Evolutionary conservation across 225 moss, liverwort and hornwort genomes (phyloP).

Genomic region (Rhytidiadelphus loreus): DNA sequence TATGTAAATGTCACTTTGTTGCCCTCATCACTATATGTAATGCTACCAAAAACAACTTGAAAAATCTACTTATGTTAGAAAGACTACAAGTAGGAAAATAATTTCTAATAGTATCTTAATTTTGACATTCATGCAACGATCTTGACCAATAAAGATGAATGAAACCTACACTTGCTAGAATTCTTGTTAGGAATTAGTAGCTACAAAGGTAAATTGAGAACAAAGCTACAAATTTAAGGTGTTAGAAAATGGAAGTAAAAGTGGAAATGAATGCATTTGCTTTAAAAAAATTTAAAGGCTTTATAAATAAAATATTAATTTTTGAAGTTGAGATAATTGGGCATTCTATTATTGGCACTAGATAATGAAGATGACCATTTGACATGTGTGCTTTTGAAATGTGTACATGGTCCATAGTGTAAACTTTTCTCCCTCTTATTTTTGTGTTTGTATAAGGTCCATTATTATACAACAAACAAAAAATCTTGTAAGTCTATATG

Average conservation of each 20-base stretch:
- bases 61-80: background rate
- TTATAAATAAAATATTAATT: background rate
- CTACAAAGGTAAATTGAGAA: background rate
- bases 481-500: background rate
- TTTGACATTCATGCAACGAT: background rate
- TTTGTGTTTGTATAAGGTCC: background rate
- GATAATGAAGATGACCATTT: background rate
- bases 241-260: background rate
- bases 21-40: background rate
- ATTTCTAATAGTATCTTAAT: background rate
- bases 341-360: background rate
- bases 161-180: background rate
- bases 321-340: background rate
- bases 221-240: too few species aligned
- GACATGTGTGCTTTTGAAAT: background rate
- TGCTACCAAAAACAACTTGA: background rate
- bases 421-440: background rate
- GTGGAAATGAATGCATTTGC: background rate
- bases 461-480: background rate
- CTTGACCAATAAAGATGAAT: background rate
- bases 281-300: background rate
- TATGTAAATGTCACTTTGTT: background rate
- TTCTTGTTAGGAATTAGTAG: background rate
- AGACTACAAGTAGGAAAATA: background rate
- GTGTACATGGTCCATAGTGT: background rate